Evolutionary conservation across 768 basidiomycete species (phyloP), one percentile per base, ranked within the genome.

Genomic region (Termitomyces sp.): DNA sequence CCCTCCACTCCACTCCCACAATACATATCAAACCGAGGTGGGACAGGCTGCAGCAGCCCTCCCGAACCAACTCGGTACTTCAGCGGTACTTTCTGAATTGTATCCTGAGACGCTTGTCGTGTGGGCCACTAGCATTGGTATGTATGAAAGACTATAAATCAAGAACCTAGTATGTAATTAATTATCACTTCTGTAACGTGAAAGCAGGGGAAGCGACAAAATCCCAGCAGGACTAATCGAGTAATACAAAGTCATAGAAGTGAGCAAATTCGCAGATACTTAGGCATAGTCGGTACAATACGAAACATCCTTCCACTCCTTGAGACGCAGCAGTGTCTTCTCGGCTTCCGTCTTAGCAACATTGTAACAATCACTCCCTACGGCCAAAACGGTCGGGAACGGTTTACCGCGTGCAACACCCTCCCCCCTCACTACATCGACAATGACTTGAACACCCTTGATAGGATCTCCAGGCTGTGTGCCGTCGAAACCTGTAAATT

Each of bases 391-490:
- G 36, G 71, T 61, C 2, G 79, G 78, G 70, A 75, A 74, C 33
- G 67, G 62, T 61, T 68, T 75, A 1, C 74, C 78, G 9, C 56
- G 57, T 0, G 78, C 77, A 33, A 64, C 61, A 26, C 79, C 78
- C 61, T 80, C 79, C 14, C 77, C 76, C 30, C 74, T 69, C 18
- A 81, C 63, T 8, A 58, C 50, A 35, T 58, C 57, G 20, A 48
- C 57, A 18, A 58, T 32, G 5, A 72, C 61, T 36, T 71, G 56
- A 6, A 71, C 76, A 0, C 72, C 75, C 58, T 75, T 74, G 14
- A 53, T 28, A 2, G 75, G 75, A 52, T 78, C 69, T 0, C 78
- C 76, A 0, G 72, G 75, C 57, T 76, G 73, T 20, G 71, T 69
- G 9, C 74, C 73, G 46, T 73, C 70, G 50, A 63, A 69, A 3